phyloP scores from a whole-genome alignment of 768 basidiomycete species.

The Amanita fuliginea region DNA sequence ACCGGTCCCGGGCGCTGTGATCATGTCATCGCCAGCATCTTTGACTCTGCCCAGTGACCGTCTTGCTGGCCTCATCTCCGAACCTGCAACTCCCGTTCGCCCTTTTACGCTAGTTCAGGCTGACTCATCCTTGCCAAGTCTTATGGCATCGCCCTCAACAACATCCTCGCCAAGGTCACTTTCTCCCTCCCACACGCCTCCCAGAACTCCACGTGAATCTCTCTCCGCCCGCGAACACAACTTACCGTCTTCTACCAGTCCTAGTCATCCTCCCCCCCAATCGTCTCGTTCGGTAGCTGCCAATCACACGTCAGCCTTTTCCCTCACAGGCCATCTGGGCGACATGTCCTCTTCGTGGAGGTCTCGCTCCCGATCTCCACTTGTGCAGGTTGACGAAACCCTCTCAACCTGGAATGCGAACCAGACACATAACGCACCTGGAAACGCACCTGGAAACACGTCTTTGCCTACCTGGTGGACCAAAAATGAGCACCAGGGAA shows the following conservation, averaged over 20 bases:
- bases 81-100: slow-evolving; percentile 9
- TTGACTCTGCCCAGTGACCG: neutral
- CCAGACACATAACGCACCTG: neutral
- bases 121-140: slow-evolving; percentile 8
- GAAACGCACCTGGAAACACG: slow-evolving; percentile 7
- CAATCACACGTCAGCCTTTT: neutral
- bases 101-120: slow-evolving; percentile 7
- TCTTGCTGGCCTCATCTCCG: neutral
- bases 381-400: slow-evolving; percentile 4
- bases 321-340: neutral
- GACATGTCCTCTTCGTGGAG: neutral
- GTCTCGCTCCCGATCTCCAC: slow-evolving; percentile 2
- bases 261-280: neutral
- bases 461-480: slow-evolving; percentile 16
- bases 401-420: slow-evolving; percentile 1
- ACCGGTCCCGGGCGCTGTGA: neutral
- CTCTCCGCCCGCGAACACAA: neutral
- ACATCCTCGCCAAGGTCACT: neutral
- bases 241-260: neutral
- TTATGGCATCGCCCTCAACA: slow-evolving; percentile 4
- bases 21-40: neutral
- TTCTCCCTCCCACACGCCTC: neutral
- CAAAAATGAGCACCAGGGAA: slow-evolving; percentile 18
- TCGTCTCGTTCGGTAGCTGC: neutral
- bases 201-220: neutral